Base-by-base conservation (phyloP, 202 grass and related monocot species). In the Carex arenaria region DNA sequence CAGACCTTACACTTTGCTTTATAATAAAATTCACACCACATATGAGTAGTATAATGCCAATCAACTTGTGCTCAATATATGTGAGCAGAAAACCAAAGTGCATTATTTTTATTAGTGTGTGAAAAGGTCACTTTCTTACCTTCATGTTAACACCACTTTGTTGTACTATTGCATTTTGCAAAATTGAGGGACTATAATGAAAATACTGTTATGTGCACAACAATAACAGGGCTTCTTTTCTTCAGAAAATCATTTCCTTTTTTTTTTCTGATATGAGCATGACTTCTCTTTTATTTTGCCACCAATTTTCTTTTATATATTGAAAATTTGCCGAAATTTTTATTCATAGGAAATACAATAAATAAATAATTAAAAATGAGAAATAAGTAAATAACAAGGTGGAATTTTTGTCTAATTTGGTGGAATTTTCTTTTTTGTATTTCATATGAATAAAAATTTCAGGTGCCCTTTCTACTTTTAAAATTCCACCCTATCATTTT, bases 81-180 rank as follows among this genome's bases (percentile, higher is more conserved):
- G 52, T 57, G 14, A 77, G 52, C 51, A n/a, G n/a, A 15, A 77
- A 77, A 57, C 56, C 14, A 72, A 36, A 32, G 20, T 56, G 28
- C 52, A 57, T 76, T n/a, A 30, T 55, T 14, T 76, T 76, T 54
- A 54, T 55, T 10, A 75, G 49, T 55, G 72, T 47, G 67, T 54
- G 72, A 12, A 52, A 75, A 55, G 49, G 72, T 56, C 51, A 31
- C 49, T 32, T 77, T 77, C 51, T 72, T 77, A 51, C 43, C 66
- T 42, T 69, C 14, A 2, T n/a, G 42, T 42, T 14, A 73, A 12
- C n/a, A 22, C 69, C 20, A 51, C 19, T 52, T 28, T 11, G 42
- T 10, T 28, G 69, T 72, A 52, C 43, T 73, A 2, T 52, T 13
- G 20, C 10, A 73, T 52, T 51, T 73, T 51, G 19, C 19, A 52